A percentile compares a stretch with the other conserved stretches of the same genome.
Evolutionary conservation across 805 yeast genomes (phyloP).

Genomic region (Kurtzmaniella cleridarum): DNA sequence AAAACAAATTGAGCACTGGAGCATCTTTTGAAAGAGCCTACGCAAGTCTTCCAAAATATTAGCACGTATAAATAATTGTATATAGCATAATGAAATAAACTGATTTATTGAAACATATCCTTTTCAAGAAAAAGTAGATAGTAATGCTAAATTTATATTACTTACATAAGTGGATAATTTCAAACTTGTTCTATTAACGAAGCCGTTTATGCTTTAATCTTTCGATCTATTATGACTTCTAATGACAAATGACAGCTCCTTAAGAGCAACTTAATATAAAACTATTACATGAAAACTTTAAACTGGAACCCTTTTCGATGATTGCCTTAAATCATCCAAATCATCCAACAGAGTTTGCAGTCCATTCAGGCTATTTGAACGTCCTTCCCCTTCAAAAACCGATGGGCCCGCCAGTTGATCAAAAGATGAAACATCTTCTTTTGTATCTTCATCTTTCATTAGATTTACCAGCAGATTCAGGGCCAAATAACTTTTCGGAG

Average conservation of each 20-base stretch:
- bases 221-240: no score
- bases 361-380: constrained; percentile 24
- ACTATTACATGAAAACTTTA: no score
- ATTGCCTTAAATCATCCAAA: background rate
- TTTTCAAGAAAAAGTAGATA: no score
- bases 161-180: no score
- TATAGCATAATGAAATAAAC: background rate
- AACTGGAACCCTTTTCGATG: no score
- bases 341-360: constrained; percentile 35
- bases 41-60: constrained; percentile 1
- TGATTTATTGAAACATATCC: no score
- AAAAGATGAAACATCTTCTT: constrained; percentile 15
- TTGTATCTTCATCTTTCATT: constrained; percentile 11
- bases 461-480: no score
- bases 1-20: constrained; percentile 46
- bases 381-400: constrained; percentile 28
- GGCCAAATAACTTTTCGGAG: background rate
- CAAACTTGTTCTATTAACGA: no score
- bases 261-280: no score
- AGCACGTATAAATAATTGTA: background rate
- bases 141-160: no score
- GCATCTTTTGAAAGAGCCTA: constrained; percentile 47
- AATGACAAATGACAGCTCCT: no score
- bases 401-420: constrained; percentile 35
- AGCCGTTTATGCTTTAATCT: no score